A percentile compares a stretch with the other conserved stretches of the same genome.
These are phyloP conservation scores for Penicillium desertorum DNA, from an alignment of 495 filamentous ascomycete species.

Conservation along the genomic window DNA sequence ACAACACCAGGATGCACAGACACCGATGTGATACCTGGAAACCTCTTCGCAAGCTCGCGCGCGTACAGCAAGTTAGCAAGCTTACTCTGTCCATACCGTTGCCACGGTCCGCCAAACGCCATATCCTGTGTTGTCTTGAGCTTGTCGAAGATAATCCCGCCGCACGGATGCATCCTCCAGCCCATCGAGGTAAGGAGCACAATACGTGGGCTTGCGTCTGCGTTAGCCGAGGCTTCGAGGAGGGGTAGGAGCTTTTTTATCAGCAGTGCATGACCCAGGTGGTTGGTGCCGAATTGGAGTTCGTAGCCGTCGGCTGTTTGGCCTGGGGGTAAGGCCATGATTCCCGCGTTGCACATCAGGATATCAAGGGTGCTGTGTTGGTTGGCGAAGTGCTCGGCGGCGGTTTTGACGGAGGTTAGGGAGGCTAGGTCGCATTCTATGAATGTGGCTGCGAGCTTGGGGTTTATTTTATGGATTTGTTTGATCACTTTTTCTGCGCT, in stretches of 20 bases:
- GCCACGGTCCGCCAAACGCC: conserved; percentile 29
- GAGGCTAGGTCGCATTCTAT: conserved; percentile 49
- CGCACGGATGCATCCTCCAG: conserved; percentile 38
- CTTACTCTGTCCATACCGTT: conserved; percentile 64
- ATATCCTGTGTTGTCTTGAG: conserved; percentile 20
- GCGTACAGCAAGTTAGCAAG: conserved; percentile 66
- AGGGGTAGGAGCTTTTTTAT: conserved; percentile 58
- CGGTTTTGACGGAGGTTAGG: conserved; percentile 40
- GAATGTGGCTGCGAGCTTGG: conserved; percentile 35
- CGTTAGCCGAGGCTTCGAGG: conserved; percentile 26
- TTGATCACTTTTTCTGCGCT: conserved; percentile 41
- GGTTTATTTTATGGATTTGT: conserved; percentile 38
- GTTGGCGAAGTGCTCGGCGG: conserved; percentile 35
- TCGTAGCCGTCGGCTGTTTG: conserved; percentile 64
- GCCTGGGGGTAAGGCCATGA: conserved; percentile 54
- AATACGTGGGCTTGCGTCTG: conserved; percentile 27
- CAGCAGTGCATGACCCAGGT: conserved; percentile 64
- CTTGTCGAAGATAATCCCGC: conserved; percentile 47
- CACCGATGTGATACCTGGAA: conserved; percentile 44
- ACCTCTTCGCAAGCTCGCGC: conserved; percentile 50
- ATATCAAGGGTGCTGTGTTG: conserved; percentile 47
- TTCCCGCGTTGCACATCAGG: conserved; percentile 67
- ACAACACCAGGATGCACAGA: conserved; percentile 49
- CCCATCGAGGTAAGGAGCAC: conserved; percentile 43
- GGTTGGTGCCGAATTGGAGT: conserved; percentile 66